phyloP scores from a whole-genome alignment of 2,329 filamentous ascomycete species.

The Curvularia eragrostidis region DNA sequence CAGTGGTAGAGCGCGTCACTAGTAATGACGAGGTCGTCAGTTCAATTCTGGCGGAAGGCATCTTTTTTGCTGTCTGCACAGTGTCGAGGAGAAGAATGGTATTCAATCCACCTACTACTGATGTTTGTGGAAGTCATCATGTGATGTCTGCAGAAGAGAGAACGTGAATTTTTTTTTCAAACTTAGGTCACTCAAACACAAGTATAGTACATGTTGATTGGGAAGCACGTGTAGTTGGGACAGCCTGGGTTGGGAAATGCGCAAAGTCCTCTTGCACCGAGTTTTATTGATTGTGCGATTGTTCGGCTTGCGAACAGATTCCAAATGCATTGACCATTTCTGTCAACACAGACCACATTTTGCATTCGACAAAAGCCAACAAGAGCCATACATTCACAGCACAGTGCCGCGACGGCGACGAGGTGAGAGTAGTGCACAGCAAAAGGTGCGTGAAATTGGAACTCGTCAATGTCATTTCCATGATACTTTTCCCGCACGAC shows the following conservation, averaged over 20 bases:
- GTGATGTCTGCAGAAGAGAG: neutral
- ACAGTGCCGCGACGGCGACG: neutral
- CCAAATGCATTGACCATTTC: neutral
- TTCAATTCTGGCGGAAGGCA: slow-evolving; percentile 22
- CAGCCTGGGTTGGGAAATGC: neutral
- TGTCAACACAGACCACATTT: neutral
- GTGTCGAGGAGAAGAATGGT: neutral
- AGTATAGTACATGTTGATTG: too few relatives aligned
- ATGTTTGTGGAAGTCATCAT: neutral
- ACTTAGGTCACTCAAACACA: neutral
- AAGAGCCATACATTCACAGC: neutral
- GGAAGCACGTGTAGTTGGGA: neutral
- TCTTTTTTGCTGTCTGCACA: slow-evolving; percentile 4
- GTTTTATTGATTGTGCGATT: neutral
- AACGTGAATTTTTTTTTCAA: neutral
- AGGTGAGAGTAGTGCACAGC: slow-evolving; percentile 1
- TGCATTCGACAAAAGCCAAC: neutral
- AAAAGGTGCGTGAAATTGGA: slow-evolving; percentile 18
- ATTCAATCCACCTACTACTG: neutral
- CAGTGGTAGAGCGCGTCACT: slow-evolving; percentile 23
- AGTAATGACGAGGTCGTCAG: slow-evolving; percentile 22
- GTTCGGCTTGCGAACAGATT: neutral
- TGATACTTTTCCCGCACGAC: slow-evolving; percentile 46
- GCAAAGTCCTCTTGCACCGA: neutral
- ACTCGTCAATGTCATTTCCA: slow-evolving; percentile 47